Evolutionary conservation across 169 alveolate species (phyloP), one percentile per base, ranked within the genome.

Genomic region (Plasmodium gaboni): DNA sequence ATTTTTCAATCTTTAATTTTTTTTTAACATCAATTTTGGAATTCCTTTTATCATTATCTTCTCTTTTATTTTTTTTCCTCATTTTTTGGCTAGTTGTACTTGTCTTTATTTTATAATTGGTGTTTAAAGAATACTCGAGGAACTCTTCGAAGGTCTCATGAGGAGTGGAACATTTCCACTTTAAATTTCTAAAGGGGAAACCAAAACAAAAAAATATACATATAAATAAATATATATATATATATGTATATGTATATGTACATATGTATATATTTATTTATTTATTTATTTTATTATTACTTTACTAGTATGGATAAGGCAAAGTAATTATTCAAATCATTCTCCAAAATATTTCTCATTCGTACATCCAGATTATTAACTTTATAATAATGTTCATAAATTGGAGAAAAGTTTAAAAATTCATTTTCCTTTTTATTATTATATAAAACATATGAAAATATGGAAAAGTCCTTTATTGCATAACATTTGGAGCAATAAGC

Each of bases 401-500:
- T 67, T 13, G 73, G 63, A 55, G 91, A 69, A 32, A 83, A 83
- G 42, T 83, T 83, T 22, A 83, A 61, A 38, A 83, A 51, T 17
- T 42, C 73, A 48, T 28, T 55, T 38, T 50, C 13, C 64, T 69
- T 38, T 55, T 19, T 15, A 50, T 53, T 83, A 68, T 83, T 44
- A 73, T 83, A 63, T 12, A 83, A 61, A 32, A 68, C 73, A 28
- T 60, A 38, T 60, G 80, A 70, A 22, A 83, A 83, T 26, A 55
- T 38, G 19, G 85, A 19, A 71, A 83, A 83, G 44, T 67, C 70
- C 48, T 70, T 83, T 83, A 83, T 83, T 46, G 22, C 64, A 28
- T 55, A 51, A 32, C 91, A 83, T 83, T 83, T 83, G 9, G 85
- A 55, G 73, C 91, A 83, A 68, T 24, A 83, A 2, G 24, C 85